phyloP scores from a whole-genome alignment of 2,329 filamentous ascomycete species.

The Alternaria incomplexa region DNA sequence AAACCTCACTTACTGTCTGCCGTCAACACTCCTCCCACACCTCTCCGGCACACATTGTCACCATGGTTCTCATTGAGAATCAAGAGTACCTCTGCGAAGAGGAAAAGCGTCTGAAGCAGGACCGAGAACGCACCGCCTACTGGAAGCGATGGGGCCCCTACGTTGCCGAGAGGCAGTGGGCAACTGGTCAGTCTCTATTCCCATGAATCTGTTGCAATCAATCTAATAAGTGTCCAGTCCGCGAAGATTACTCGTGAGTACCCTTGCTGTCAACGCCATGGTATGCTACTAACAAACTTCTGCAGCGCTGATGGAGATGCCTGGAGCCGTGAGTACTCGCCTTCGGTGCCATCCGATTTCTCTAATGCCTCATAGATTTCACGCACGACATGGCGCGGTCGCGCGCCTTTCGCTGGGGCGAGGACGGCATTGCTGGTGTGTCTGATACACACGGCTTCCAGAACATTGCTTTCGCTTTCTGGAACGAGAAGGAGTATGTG shows the following conservation, averaged over 20 bases:
- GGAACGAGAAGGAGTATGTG: slow-evolving; percentile 92
- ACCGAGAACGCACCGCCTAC: slow-evolving; percentile 82
- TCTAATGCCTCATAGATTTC: slow-evolving; percentile 70
- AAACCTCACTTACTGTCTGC: slow-evolving; percentile 14
- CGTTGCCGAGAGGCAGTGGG: slow-evolving; percentile 93
- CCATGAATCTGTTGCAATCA: background rate
- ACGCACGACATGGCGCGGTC: slow-evolving; percentile 90
- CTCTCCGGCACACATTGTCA: slow-evolving; percentile 14
- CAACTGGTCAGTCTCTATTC: slow-evolving; percentile 69
- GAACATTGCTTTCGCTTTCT: slow-evolving; percentile 95
- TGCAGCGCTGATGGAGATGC: slow-evolving; percentile 81
- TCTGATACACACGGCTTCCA: slow-evolving; percentile 90
- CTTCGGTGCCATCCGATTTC: background rate
- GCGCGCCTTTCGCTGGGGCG: slow-evolving; percentile 91
- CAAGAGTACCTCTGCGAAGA: slow-evolving; percentile 88
- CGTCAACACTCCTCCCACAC: slow-evolving; percentile 7
- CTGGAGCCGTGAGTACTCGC: slow-evolving; percentile 79
- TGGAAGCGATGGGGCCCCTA: slow-evolving; percentile 99
- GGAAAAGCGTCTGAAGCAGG: slow-evolving; percentile 86
- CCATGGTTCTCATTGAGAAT: slow-evolving; percentile 89
- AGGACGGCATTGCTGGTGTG: slow-evolving; percentile 95
- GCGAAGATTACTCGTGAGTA: slow-evolving; percentile 85
- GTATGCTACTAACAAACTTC: slow-evolving; percentile 33
- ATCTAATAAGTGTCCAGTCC: slow-evolving; percentile 62
- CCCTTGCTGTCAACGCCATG: slow-evolving; percentile 9